Base-by-base conservation (phyloP, 139 green algal genomes). In the Pseudopediastrum boryanum region DNA sequence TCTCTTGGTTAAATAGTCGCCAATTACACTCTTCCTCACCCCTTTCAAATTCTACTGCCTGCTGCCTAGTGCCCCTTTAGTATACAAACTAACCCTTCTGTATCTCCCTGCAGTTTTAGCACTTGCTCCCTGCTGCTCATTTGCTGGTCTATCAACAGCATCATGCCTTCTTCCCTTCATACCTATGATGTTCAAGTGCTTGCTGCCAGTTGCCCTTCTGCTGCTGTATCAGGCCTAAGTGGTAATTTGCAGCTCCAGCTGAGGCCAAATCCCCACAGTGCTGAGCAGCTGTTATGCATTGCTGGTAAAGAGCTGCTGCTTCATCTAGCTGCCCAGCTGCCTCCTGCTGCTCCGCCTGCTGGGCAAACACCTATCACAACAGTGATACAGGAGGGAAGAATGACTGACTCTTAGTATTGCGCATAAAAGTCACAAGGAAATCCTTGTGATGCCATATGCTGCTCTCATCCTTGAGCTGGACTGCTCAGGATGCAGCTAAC, bases 221-320 rank as follows among this genome's bases (percentile, higher is more conserved):
- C 41, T 86, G 59, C 51, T 85, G 75, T 41, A 91, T 66, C 71
- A 89, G 81, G 36, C 90, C 89, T 48, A 92, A 74, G 43, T 82
- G 81, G 64, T 88, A 84, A 61, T 89, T 75, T 9, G 85, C 84
- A 62, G 78, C 76, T 10, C 84, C 86, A 23, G 76, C 71, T 23
- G 75, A 75, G 3, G 74, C 70, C 7, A 44, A 64, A 56, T 93
- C 84, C 2, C 77, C 85, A 13, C 54, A 79, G 2, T 79, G 44
- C 62, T 89, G 77, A 9, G 86, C 88, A 7, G 83, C 79, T 2
- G 48, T 58, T 33, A 89, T 48, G 71, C 86, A 91, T 50, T 83
- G 84, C 54, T 71, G 81, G 52, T 85, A 87, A 19, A 65, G 80
- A 1, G 31, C 54, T 3, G 87, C 73, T 6, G 88, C 84, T 0